A percentile compares a stretch with the other conserved stretches of the same genome.
Conservation (phyloP, 1,139 yeast genomes). For the Meyerozyma smithsonii region DNA sequence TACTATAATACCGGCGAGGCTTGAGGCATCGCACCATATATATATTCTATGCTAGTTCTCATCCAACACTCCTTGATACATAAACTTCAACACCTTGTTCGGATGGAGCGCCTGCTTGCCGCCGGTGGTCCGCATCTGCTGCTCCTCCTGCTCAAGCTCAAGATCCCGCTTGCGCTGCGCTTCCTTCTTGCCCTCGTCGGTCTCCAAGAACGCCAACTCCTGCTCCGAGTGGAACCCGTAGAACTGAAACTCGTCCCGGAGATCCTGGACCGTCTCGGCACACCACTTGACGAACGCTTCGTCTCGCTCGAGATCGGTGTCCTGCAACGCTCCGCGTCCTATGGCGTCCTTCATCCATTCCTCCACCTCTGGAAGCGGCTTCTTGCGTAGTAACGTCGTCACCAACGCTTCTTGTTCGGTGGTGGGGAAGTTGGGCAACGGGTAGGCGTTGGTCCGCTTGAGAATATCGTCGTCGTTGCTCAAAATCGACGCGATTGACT, state of each 20-base stretch:
- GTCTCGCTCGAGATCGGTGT: constrained; percentile 27
- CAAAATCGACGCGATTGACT: constrained; percentile 65
- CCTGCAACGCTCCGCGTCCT: constrained; percentile 26
- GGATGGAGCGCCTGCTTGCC: constrained; percentile 32
- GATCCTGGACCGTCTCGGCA: constrained; percentile 43
- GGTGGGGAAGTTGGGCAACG: constrained; percentile 79
- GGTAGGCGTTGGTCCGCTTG: constrained; percentile 70
- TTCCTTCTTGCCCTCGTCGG: constrained; percentile 38
- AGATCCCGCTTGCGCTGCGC: constrained; percentile 22
- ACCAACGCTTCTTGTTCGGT: constrained; percentile 76
- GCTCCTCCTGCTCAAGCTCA: constrained; percentile 24
- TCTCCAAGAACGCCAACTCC: constrained; percentile 35
- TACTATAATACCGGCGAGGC: constrained; percentile 24
- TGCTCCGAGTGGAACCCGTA: constrained; percentile 54
- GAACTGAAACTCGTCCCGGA: constrained; percentile 55
- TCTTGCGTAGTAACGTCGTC: constrained; percentile 80
- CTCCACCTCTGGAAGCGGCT: constrained; percentile 84
- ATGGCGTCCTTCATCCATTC: constrained; percentile 73
- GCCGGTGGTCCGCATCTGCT: constrained; percentile 26
- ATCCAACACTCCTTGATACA: constrained; percentile 29
- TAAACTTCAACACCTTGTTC: constrained; percentile 36
- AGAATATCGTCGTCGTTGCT: constrained; percentile 58
- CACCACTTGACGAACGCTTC: constrained; percentile 67
- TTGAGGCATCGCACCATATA: background rate
- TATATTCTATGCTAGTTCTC: background rate